Evolutionary conservation across 1,284 basidiomycete genomes (phyloP), one percentile per base, ranked within the genome.

Genomic region (Irpex lacteus): DNA sequence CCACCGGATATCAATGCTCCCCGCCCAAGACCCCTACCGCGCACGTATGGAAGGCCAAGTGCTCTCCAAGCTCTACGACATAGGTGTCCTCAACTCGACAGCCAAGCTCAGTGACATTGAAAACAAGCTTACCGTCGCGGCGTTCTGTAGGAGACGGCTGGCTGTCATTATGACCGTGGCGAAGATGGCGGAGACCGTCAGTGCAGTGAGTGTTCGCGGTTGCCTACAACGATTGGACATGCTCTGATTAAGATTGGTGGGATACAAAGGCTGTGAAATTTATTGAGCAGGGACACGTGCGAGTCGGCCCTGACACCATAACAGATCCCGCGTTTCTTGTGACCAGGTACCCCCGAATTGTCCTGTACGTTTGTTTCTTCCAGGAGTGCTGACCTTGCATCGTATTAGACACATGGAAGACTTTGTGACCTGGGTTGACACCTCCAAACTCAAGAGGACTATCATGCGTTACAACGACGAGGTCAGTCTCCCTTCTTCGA

Each of bases 371-470:
- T 40, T 19, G 15, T 21, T 26, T 34, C n/a, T n/a, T n/a, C n/a
- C n/a, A n/a, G n/a, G 52, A 69, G 5, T 52, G 21, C 32, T 58
- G 34, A 26, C 21, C 50, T 47, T 18, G 15, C 26, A 38, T 8
- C 56, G 9, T 53, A 65, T 15, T 68, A 92, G 91, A 71, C 94
- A 96, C 70, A 96, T 98, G 95, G 96, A 99, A 75, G 98, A 99
- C 82, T 99, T 98, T 78, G 95, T 99, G 57, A 98, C 98, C 19
- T 99, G 98, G 98, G 96, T 99, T 15, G 96, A 99, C 76, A 96
- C 95, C 26, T 96, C 92, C 69, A 98, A 97, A 76, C 86, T 98
- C 76, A 98, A 98, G 87, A 86, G 97, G 67, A 96, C 94, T 0
- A 90, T 99, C 74, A 93, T 97, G 89, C 82, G 85, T 68, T 99